Evolutionary conservation across 2,329 filamentous ascomycete species (phyloP), one percentile per base, ranked within the genome.

Genomic region (Talaromyces sp.): DNA sequence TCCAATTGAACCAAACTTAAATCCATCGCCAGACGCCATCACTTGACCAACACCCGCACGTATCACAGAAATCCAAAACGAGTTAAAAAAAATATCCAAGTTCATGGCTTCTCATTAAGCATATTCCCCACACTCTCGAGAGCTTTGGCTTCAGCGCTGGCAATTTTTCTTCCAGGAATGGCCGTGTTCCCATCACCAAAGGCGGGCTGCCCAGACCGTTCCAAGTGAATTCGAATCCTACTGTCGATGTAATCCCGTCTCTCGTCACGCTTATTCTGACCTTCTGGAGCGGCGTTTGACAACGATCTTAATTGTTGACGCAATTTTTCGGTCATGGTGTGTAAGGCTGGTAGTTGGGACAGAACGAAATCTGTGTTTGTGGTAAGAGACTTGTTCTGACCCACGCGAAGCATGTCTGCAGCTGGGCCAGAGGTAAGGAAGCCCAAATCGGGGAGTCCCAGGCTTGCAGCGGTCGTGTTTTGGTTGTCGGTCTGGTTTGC

Each of bases 201-300:
- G 7, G 71, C 68, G 55, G 77, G 63, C 61, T 77, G 75, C 8
- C 77, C 77, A 49, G 74, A 70, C 27, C 78, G 72, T 77, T 96
- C 91, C 47, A 97, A 78, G 72, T 96, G 90, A 63, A 89, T 83
- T 66, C 86, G 81, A 57, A 91, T 90, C 69, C 92, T 88, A 59
- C 84, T 84, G 76, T 97, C 93, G 55, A 98, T 87, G 72, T 98
- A 98, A 66, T 89, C 84, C 61, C 88, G 82, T 63, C 93, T 82
- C 72, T 95, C 87, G 58, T 87, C 84, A 44, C 87, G 83, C 78
- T 86, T 90, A 53, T 82, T 83, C 64, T 81, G 74, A 55, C 68
- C 69, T 62, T 78, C 73, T 0, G 72, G 68, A 3, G 75, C 70
- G 0, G 71, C 67, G 25, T 65, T 67, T 2, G 73, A 70, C 58